A percentile compares a stretch with the other conserved stretches of the same genome.
Evolutionary conservation across 2,329 filamentous ascomycete genomes (phyloP).

Genomic region (Fusarium sarcochroum): DNA sequence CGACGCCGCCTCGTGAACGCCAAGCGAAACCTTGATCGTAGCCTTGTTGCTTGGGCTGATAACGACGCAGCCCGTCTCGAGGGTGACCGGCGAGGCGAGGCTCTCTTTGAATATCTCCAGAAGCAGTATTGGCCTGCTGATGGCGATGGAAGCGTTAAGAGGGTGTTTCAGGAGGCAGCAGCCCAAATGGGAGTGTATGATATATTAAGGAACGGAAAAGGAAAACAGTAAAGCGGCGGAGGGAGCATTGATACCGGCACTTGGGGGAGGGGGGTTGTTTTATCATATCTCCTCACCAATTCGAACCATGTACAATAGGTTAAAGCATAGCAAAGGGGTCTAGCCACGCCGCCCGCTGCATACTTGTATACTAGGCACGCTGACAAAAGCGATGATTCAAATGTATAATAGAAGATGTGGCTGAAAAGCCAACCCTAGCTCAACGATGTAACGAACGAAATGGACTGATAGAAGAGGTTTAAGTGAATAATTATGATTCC

Average conservation of each 20-base stretch:
- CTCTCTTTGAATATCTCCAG: conserved; percentile 61
- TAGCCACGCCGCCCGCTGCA: background rate
- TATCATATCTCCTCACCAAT: conserved; percentile 17
- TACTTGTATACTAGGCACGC: conserved; percentile 21
- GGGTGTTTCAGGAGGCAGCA: conserved; percentile 53
- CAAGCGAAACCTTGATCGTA: conserved; percentile 60
- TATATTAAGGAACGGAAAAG: conserved; percentile 42
- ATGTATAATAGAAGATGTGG: conserved; percentile 7
- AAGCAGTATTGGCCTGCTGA: conserved; percentile 54
- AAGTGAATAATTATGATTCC: background rate
- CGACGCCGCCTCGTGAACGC: conserved; percentile 59
- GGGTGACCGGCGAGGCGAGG: conserved; percentile 54
- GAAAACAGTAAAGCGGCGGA: conserved; percentile 26
- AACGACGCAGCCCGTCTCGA: conserved; percentile 56
- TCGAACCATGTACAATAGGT: conserved; percentile 10
- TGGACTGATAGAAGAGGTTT: background rate
- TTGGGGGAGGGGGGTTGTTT: background rate
- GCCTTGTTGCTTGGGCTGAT: conserved; percentile 50
- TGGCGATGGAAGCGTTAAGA: conserved; percentile 43
- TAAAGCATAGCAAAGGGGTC: conserved; percentile 15
- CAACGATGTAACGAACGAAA: background rate
- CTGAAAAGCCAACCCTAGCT: background rate
- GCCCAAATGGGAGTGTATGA: conserved; percentile 61
- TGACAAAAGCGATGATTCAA: conserved; percentile 3
- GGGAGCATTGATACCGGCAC: conserved; percentile 6